A percentile compares a stretch with the other conserved stretches of the same genome.
These are phyloP conservation scores for Podaxis pistillaris DNA, from an alignment of 768 basidiomycete species.

Conservation along the genomic window DNA sequence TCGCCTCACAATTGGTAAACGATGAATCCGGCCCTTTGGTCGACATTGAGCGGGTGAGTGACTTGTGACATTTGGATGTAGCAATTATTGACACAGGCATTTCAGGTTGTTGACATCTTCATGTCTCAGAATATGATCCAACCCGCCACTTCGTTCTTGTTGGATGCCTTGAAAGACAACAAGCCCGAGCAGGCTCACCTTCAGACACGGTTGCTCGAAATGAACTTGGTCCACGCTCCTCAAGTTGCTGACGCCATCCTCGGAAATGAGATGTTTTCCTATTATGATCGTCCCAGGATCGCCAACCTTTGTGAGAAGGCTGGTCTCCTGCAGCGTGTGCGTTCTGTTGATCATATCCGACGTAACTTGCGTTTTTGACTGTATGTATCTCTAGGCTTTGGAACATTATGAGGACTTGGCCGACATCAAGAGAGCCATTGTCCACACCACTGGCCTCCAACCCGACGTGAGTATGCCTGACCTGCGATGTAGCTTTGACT, in stretches of 20 bases:
- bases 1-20: constrained; percentile 91
- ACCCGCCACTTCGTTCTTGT: constrained; percentile 95
- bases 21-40: constrained; percentile 91
- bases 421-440: constrained; percentile 98
- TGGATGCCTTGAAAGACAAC: constrained; percentile 98
- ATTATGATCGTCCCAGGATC: constrained; percentile 95
- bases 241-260: constrained; percentile 99
- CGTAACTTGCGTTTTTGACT: constrained; percentile 7
- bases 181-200: constrained; percentile 94
- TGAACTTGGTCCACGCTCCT: constrained; percentile 96
- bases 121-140: constrained; percentile 99
- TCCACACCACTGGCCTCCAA: constrained; percentile 83
- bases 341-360: constrained; percentile 23
- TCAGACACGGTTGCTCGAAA: constrained; percentile 95
- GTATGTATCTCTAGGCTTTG: constrained; percentile 64
- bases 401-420: constrained; percentile 97
- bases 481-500: neutral
- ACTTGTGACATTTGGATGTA: neutral
- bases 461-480: constrained; percentile 59
- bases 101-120: constrained; percentile 93
- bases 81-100: constrained; percentile 3
- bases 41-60: constrained; percentile 82
- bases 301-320: constrained; percentile 99
- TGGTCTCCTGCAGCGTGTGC: constrained; percentile 87
- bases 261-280: constrained; percentile 96